Conservation (phyloP, 352 stramenopile species). For the Pythium rhizo-oryzae region DNA sequence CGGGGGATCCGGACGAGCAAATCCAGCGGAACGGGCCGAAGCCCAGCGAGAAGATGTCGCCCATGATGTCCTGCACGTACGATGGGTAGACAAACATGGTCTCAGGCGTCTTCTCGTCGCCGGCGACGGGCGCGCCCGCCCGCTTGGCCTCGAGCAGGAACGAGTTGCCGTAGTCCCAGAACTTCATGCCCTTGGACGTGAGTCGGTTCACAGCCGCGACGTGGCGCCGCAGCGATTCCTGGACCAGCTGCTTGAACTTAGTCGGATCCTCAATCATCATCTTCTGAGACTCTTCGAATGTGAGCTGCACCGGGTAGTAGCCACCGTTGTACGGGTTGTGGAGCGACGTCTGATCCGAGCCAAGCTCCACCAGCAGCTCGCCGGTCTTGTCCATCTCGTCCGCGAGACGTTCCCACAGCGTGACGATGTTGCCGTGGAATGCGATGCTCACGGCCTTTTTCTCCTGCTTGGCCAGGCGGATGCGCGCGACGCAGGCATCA, state of each 20-base stretch:
- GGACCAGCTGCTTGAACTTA: conserved; percentile 80
- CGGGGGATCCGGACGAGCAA: conserved; percentile 65
- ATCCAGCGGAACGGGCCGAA: conserved; percentile 92
- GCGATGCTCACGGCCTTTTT: conserved; percentile 77
- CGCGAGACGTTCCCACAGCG: conserved; percentile 81
- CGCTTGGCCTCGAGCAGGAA: conserved; percentile 86
- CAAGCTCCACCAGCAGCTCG: conserved; percentile 83
- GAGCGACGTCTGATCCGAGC: conserved; percentile 88
- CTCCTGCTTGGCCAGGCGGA: conserved; percentile 56
- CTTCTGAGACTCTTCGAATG: conserved; percentile 80
- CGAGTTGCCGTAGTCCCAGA: conserved; percentile 93
- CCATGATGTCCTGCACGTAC: conserved; percentile 93
- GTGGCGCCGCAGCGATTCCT: conserved; percentile 79
- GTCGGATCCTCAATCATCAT: conserved; percentile 81
- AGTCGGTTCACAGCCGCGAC: conserved; percentile 83
- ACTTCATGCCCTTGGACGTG: conserved; percentile 80
- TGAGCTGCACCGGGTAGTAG: conserved; percentile 88
- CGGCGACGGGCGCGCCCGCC: conserved; percentile 80
- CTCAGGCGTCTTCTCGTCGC: conserved; percentile 49
- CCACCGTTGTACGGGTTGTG: conserved; percentile 91
- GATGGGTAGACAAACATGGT: conserved; percentile 87
- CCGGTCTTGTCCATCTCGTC: conserved; percentile 70
- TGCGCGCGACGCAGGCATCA: conserved; percentile 66
- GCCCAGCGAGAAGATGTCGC: conserved; percentile 90
- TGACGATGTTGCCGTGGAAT: conserved; percentile 87